Base-by-base conservation (phyloP, 805 yeast genomes). In the Metschnikowia noctiluminum region DNA sequence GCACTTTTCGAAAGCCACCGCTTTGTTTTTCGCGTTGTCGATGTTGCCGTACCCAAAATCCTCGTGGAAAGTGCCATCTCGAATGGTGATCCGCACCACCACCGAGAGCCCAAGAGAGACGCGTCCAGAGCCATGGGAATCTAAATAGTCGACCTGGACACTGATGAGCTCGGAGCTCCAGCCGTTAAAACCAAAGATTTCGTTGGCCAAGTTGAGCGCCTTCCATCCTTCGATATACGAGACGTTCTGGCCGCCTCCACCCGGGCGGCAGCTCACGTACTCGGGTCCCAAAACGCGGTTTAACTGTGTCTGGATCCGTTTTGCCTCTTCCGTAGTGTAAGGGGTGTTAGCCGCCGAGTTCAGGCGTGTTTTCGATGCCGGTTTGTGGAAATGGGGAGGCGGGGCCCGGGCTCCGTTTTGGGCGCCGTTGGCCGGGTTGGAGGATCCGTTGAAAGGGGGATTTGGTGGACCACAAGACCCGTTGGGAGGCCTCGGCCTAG, bases 221-320 rank as follows among this genome's bases (percentile, higher is more conserved):
- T 81, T 84, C 90, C 92, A 87, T 1, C 95, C 96, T 64, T 87
- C 94, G 37, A 87, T 76, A 58, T 87, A 87, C 2, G 86, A 81
- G 4, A 87, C 87, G 46, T 78, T 73, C 40, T 74, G 76, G 12
- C 86, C 84, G 2, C 89, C 89, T 34, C 84, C 89, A 2, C 90
- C 91, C 7, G 89, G 82, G 41, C 95, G 71, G 37, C 80, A 81
- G 28, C 90, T 82, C 21, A 87, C 84, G 57, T 79, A 87, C 59
- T 87, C 94, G 0, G 94, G 92, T 0, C 94, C 94, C 14, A 87
- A 57, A 0, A 70, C 72, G 46, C 65, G 66, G 51, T 70, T 65
- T 9, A 73, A 57, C 21, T 62, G 54, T 27, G 45, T 51, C 54
- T 70, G 73, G 34, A 73, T 73, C 12, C 65, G 54, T n/a, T 54